A percentile compares a stretch with the other conserved stretches of the same genome.
phyloP scores from a whole-genome alignment of 768 basidiomycete species.

The Lepiota brunneoincarnata region DNA sequence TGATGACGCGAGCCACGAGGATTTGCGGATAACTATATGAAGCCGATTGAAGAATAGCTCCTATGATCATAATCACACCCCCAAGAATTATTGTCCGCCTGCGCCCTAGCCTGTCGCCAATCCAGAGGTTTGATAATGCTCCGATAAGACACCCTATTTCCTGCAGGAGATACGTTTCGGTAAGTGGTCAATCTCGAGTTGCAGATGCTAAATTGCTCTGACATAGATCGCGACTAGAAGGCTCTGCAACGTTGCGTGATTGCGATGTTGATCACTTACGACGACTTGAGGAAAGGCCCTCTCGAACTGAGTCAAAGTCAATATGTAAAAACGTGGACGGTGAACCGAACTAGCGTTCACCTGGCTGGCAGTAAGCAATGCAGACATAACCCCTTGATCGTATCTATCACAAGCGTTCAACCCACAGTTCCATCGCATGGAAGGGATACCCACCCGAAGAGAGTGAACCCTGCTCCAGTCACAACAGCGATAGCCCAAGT shows the following conservation, averaged over 20 bases:
- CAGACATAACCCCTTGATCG: conserved; percentile 74
- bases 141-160: conserved; percentile 66
- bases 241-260: conserved; percentile 56
- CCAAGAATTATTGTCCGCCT: conserved; percentile 57
- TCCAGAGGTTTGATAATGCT: conserved; percentile 59
- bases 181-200: background rate
- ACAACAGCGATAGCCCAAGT: conserved; percentile 53
- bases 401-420: conserved; percentile 34
- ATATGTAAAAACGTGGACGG: too few relatives aligned
- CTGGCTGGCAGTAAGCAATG: conserved; percentile 54
- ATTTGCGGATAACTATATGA: conserved; percentile 60
- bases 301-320: conserved; percentile 41
- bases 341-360: conserved; percentile 24
- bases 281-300: conserved; percentile 54
- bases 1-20: conserved; percentile 57
- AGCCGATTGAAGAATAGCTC: conserved; percentile 57
- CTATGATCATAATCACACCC: conserved; percentile 57
- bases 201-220: conserved; percentile 14
- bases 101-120: conserved; percentile 59
- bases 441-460: conserved; percentile 46
- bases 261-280: conserved; percentile 31
- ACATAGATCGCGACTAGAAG: conserved; percentile 61
- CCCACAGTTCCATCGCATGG: background rate
- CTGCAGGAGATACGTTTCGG: conserved; percentile 23
- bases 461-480: conserved; percentile 57